Conservation (phyloP, 2,329 filamentous ascomycete species). For the Dryadomyces quercus-mongolicae region DNA sequence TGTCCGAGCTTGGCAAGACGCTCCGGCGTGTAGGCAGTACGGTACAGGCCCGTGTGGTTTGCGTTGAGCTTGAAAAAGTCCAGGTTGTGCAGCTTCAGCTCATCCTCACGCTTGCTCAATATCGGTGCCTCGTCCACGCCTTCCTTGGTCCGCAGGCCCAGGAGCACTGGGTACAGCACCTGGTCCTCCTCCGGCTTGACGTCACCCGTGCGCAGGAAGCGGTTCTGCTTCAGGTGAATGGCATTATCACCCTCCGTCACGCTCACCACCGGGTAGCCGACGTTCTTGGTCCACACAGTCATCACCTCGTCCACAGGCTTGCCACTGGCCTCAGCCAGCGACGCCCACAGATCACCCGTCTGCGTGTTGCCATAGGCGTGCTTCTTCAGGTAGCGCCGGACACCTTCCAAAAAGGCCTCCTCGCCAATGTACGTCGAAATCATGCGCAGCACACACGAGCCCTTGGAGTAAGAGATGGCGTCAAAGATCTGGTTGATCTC, state of each 20-base stretch:
- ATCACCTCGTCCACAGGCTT: slow-evolving; percentile 86
- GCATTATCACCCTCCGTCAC: slow-evolving; percentile 65
- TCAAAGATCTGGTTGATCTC: slow-evolving; percentile 99
- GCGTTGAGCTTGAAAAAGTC: slow-evolving; percentile 97
- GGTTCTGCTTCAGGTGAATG: slow-evolving; percentile 86
- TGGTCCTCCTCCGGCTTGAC: slow-evolving; percentile 87
- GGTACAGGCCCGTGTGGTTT: slow-evolving; percentile 85
- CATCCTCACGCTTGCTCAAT: slow-evolving; percentile 56
- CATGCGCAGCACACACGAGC: slow-evolving; percentile 92
- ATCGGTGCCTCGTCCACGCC: slow-evolving; percentile 69
- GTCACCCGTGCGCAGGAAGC: slow-evolving; percentile 84
- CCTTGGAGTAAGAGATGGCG: slow-evolving; percentile 94
- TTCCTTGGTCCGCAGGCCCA: slow-evolving; percentile 74
- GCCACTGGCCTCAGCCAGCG: slow-evolving; percentile 76
- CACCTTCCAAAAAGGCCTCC: slow-evolving; percentile 83
- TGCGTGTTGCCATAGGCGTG: slow-evolving; percentile 94
- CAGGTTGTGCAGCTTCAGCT: slow-evolving; percentile 63
- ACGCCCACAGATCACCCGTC: slow-evolving; percentile 82
- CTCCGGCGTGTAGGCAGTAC: slow-evolving; percentile 75
- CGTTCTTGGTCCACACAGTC: slow-evolving; percentile 94
- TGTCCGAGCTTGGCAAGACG: slow-evolving; percentile 78
- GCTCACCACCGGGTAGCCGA: slow-evolving; percentile 82
- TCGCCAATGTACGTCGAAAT: slow-evolving; percentile 92
- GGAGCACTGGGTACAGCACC: slow-evolving; percentile 78
- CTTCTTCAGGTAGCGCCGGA: slow-evolving; percentile 84